Conservation (phyloP, 1,284 basidiomycete genomes). For the Fomitopsis betulina region DNA sequence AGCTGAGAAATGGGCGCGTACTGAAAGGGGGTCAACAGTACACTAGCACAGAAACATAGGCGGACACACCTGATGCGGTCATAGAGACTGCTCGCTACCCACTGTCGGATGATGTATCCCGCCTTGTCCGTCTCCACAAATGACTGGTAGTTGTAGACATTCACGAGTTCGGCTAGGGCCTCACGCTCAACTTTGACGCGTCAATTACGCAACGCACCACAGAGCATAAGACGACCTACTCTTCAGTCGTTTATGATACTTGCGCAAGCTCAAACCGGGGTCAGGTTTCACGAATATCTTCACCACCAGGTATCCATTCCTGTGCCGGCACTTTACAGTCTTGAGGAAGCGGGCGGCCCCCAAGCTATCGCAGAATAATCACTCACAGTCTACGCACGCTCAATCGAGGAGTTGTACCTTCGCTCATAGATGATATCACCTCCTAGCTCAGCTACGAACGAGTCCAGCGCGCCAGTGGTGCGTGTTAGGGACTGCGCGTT, state of each 20-base stretch:
- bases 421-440: conserved; percentile 87
- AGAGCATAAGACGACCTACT: conserved; percentile 34
- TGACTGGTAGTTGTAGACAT: conserved; percentile 87
- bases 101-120: conserved; percentile 93
- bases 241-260: conserved; percentile 62
- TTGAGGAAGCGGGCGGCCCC: conserved; percentile 95
- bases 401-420: conserved; percentile 49
- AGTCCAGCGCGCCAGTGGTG: conserved; percentile 78
- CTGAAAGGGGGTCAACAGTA: conserved; percentile 36
- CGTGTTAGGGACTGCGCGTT: conserved; percentile 68
- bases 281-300: conserved; percentile 84
- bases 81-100: conserved; percentile 93
- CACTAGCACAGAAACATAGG: background rate
- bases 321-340: conserved; percentile 78
- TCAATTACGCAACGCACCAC: conserved; percentile 2
- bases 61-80: conserved; percentile 88
- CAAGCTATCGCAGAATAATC: conserved; percentile 42
- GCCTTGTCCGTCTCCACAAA: conserved; percentile 96
- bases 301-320: conserved; percentile 67
- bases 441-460: conserved; percentile 84
- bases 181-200: conserved; percentile 71
- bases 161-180: conserved; percentile 78
- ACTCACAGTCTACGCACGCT: background rate
- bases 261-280: conserved; percentile 54
- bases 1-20: conserved; percentile 90